Evolutionary conservation across 1,284 basidiomycete species (phyloP), one percentile per base, ranked within the genome.

Genomic region (Golubevia pallescens): DNA sequence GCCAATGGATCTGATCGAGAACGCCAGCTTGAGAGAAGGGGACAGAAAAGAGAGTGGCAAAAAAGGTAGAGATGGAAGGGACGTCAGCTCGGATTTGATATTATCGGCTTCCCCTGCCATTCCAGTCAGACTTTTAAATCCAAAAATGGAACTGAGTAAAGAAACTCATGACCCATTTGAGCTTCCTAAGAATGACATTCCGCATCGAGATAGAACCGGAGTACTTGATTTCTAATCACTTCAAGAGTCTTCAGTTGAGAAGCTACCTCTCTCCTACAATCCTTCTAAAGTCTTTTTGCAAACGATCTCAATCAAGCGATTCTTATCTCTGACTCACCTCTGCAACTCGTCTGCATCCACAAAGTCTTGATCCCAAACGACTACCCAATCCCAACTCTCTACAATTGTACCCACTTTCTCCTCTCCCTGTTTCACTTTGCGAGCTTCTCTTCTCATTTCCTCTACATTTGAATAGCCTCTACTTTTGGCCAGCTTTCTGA

Each of bases 371-470:
- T 77, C 70, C 75, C 75, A 77, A 38, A 72, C 68, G 2, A 65
- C 67, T 6, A 77, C 67, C 13, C 69, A 61, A 57, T 74, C 75
- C 75, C 75, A 77, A n/a, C 67, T 65, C n/a, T 68, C 60, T 24
- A 77, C 68, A 58, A 75, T 28, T 28, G 16, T 24, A 2, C 28
- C 38, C 23, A 51, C 59, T 53, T 23, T 60, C 19, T 24, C 28
- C n/a, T 53, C 38, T 23, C 34, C 28, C 55, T 53, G 21, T 16
- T n/a, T 53, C 8, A 42, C 19, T 24, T 60, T 16, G 2, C 28
- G 6, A 21, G 28, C 21, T n/a, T 51, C 59, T 20, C 7, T 53
- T n/a, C 59, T 2, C 28, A 23, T 51, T 28, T 16, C 38, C 59
- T 51, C 28, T 10, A 38, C 34, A 10, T 10, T 38, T 10, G 3